Base-by-base conservation (phyloP, 805 yeast genomes). In the Zygotorulaspora florentina region DNA sequence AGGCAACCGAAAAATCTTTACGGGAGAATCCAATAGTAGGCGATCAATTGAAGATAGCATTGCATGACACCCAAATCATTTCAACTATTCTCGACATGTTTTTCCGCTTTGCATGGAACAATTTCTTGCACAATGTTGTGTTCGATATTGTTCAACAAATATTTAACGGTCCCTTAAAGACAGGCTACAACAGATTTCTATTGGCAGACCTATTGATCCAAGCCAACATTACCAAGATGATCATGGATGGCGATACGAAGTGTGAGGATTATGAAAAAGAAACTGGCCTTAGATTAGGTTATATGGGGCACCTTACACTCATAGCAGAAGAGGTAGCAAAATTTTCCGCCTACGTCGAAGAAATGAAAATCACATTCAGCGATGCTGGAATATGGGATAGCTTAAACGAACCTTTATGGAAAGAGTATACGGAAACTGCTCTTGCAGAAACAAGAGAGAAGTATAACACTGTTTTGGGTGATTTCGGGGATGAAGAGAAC, bases 311-410 rank as follows among this genome's bases (percentile, higher is more conserved):
- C 64, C 67, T 93, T 50, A 88, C 95, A 3, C 71, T 93, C 34
- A 87, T 93, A 42, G 90, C 96, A 37, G 99, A 93, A 64, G 99
- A 93, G 64, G 93, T 93, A 39, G 96, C 90, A 37, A 93, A 93
- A 66, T 93, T 93, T 61, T 64, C 73, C 4, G 68, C 72, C 3
- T 72, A 79, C 17, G 69, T 75, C 31, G 64, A 65, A 23, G 69
- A 64, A 43, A 58, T 61, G 58, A 61, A 64, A 30, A 53, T 64
- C 13, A 52, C 53, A 2, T 62, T 62, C 41, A 42, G 55, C 18
- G 58, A 60, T 23, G 48, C 59, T 11, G 56, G 50, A 8, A 59
- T 65, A 3, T 43, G 51, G 36, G 55, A 55, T 2, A 53, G 58
- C 39, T 46, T 66, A 18, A 55, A 57, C 20, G 64, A 63, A 30